Evolutionary conservation across 108 stramenopile species (phyloP), one percentile per base, ranked within the genome.

Genomic region (Stephanodiscus minutulus): DNA sequence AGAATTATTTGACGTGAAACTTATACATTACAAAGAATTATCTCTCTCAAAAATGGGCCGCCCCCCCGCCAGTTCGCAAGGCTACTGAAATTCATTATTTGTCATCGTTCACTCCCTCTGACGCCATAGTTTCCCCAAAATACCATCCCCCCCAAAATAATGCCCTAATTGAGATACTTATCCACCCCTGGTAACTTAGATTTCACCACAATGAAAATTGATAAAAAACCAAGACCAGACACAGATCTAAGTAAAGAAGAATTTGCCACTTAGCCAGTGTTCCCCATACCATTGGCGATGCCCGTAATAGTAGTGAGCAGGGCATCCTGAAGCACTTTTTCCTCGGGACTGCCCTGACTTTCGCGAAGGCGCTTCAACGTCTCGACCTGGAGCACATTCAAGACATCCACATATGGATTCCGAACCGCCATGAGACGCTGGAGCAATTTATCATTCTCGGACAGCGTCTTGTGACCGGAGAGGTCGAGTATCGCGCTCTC

Each of bases 241-340:
- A 13, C 43, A 13, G n/a, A 44, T 1, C 15, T 12, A 44, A 44
- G 43, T 44, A 15, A 44, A 44, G 13, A 15, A 44, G 2, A 5
- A 15, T 15, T 15, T 15, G 3, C 3, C 13, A 13, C 5, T 82
- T 89, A 98, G 28, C 97, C 96, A 18, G 91, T 96, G 83, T 99
- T 99, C 33, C 96, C 93, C 96, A 99, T 96, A 22, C 98, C 98
- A 48, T 94, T 94, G 28, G 97, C 96, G 73, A 99, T 88, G 31
- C 98, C 98, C 18, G 93, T 97, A 61, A 99, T 97, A 36, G 96
- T 90, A 39, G 96, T 90, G 33, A 97, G 76, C 10, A 99, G 81
- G 4, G 95, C 94, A 80, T 99, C 97, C 52, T 96, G 86, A 50
- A 99, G 82, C n/a, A 86, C 64, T 37, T 83, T 72, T 64, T 90